These are phyloP conservation scores for Sugiyamaella lignohabitans DNA, from an alignment of 805 yeast species.

Conservation along the genomic window DNA sequence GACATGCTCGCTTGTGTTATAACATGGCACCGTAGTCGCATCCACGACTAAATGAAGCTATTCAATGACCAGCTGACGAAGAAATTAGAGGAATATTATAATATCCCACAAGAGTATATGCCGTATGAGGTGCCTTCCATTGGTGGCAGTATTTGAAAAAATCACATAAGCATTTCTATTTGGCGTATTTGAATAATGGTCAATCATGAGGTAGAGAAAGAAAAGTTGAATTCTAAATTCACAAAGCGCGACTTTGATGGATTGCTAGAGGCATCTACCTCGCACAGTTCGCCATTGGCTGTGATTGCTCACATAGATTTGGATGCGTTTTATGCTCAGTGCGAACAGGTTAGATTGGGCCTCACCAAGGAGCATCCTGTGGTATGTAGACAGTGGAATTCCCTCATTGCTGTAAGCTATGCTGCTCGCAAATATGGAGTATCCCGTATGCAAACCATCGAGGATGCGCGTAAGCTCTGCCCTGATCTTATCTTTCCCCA, in stretches of 20 bases:
- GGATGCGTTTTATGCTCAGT: conserved; percentile 92
- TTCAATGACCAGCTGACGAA: too few species aligned
- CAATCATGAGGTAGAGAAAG: too few species aligned
- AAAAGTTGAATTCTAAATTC: too few species aligned
- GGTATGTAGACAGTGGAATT: conserved; percentile 90
- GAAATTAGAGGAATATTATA: too few species aligned
- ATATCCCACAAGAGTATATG: too few species aligned
- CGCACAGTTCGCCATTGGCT: conserved; percentile 63
- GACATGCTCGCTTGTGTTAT: too few species aligned
- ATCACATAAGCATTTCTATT: too few species aligned
- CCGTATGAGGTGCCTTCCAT: too few species aligned
- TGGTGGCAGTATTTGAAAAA: too few species aligned
- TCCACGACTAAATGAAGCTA: too few species aligned
- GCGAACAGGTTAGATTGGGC: conserved; percentile 71
- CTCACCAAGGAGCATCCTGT: conserved; percentile 67
- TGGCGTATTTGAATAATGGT: too few species aligned
- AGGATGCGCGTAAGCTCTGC: conserved; percentile 66
- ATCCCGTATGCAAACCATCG: conserved; percentile 64
- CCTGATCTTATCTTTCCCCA: conserved; percentile 74
- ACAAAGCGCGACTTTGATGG: conserved; percentile 18
- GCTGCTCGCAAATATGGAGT: conserved; percentile 85
- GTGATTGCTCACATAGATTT: conserved; percentile 82
- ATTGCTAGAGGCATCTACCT: conserved; percentile 22
- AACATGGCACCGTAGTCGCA: too few species aligned
- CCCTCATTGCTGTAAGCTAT: conserved; percentile 73